Base-by-base conservation (phyloP, 495 filamentous ascomycete genomes). In the Aspergillus coremiiformis region DNA sequence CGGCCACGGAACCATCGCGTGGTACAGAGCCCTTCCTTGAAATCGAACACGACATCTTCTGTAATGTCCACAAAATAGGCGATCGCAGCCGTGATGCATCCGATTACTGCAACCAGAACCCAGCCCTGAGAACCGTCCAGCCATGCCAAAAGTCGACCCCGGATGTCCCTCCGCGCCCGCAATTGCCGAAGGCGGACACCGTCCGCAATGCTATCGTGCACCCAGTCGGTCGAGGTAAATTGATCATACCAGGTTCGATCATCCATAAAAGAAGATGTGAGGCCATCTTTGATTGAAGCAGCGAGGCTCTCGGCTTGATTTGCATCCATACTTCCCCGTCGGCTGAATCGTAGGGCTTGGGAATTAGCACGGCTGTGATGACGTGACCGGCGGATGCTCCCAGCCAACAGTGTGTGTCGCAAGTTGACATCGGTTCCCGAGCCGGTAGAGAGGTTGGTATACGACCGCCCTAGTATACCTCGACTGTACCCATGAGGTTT, bases 191-290 rank as follows among this genome's bases (percentile, higher is more conserved):
- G 81, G 39, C 93, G 85, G 48, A 85, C 87, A 39, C 90, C 89
- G 67, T 98, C 93, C 60, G 91, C 90, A 55, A 97, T 96, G 65
- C 87, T 93, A 60, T 98, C 93, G 62, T 95, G 90, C 7, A 98
- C 93, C 93, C 92, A 97, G 67, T 98, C 93, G 58, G 92, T 97
- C 9, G 88, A 95, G 5, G 92, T 96, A 68, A 97, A 96, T 68
- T 98, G 93, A 72, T 98, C 92, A 68, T 98, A 98, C 93, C 93
- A 98, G 11, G 93, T 87, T 15, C 93, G 82, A 45, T 98, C 90
- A 61, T 98, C 89, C 23, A 81, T 66, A 47, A 78, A 81, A 12
- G 83, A 62, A 5, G 67, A 66, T 14, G 69, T 76, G 48, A 73
- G 39, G 17, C 75, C 78, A 56, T 76, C 68, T 52, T 85, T 86